Percentiles rank a stretch among this genome's conserved stretches.
Conservation (phyloP, 2,329 filamentous ascomycete genomes). For the Allantophomopsis cytisporea region DNA sequence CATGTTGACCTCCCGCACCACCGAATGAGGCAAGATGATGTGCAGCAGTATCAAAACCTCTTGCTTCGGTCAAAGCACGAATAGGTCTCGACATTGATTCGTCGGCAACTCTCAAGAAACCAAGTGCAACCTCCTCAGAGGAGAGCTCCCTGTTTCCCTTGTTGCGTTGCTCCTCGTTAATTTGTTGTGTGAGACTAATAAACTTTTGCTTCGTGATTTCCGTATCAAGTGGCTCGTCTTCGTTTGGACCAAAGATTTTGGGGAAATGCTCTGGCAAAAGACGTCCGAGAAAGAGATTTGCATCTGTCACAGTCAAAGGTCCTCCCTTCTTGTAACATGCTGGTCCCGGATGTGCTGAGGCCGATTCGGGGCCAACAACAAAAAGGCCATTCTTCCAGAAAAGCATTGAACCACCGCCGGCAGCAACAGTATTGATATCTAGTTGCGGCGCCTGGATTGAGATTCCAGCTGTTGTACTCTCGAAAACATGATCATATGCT, state of each 20-base stretch:
- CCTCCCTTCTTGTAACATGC: conserved; percentile 86
- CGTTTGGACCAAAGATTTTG: conserved; percentile 85
- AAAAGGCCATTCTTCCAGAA: conserved; percentile 88
- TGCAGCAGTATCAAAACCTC: conserved; percentile 80
- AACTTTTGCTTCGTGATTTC: conserved; percentile 66
- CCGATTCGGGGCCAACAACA: conserved; percentile 80
- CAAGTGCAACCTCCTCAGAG: conserved; percentile 77
- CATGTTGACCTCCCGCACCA: conserved; percentile 82
- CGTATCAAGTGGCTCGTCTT: conserved; percentile 67
- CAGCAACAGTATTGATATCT: conserved; percentile 90
- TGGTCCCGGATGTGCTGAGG: conserved; percentile 78
- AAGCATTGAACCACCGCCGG: conserved; percentile 71
- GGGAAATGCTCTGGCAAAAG: conserved; percentile 86
- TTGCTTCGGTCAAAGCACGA: conserved; percentile 78
- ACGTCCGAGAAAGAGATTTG: conserved; percentile 74
- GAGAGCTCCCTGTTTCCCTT: conserved; percentile 37
- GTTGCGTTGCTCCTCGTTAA: conserved; percentile 63
- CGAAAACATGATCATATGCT: conserved; percentile 84
- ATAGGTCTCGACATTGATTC: conserved; percentile 88
- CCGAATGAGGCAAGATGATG: conserved; percentile 89
- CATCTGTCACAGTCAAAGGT: conserved; percentile 85
- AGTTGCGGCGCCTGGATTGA: conserved; percentile 86
- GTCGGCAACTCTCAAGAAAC: conserved; percentile 81
- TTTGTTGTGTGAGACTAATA: conserved; percentile 59
- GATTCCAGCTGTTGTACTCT: conserved; percentile 87